Base-by-base conservation (phyloP, 768 basidiomycete species). In the Suillus discolor region DNA sequence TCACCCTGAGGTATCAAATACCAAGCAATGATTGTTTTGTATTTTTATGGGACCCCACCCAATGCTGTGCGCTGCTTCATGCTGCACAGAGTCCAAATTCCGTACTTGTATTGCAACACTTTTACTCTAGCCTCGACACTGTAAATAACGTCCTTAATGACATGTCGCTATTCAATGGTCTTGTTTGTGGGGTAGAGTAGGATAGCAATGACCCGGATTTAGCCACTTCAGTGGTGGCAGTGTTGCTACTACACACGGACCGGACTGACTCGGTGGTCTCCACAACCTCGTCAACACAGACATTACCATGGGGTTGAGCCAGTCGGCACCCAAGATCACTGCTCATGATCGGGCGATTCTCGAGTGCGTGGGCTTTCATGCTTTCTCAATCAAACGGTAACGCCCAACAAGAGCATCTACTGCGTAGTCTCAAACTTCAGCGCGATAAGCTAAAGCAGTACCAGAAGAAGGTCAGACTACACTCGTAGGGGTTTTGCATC, bases 381-480 rank as follows among this genome's bases (percentile, higher is more conserved):
- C 63, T 64, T 59, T 70, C 61, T 62, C 44, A 70, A 44, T 13
- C 62, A 60, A 45, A 57, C 67, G 67, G 66, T 69, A 62, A 75
- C 34, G 62, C 61, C 71, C 69, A 71, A 67, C 67, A 55, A 55
- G 36, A 49, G 36, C 16, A 42, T 47, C 39, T 42, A 20, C 20
- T 62, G 61, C 73, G 38, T 76, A 98, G 97, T 75, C 85, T 99
- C 70, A 99, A 99, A 79, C 78, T 97, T 55, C 97, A 99, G 77
- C 85, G 97, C 41, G 97, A 99, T 79, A 98, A 96, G 77, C 80
- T 99, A 67, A 91, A 87, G 75, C 93, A 96, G 75, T 99, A 99
- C 74, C 97, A 97, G 85, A 94, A 89, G 82, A 91, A 91, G 85
- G 97, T 93, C 65, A 36, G 83, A 55, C 53, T 20, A 28, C 31